A percentile compares a stretch with the other conserved stretches of the same genome.
Evolutionary conservation across 1,284 basidiomycete species (phyloP).

Genomic region (Irpex lacteus): DNA sequence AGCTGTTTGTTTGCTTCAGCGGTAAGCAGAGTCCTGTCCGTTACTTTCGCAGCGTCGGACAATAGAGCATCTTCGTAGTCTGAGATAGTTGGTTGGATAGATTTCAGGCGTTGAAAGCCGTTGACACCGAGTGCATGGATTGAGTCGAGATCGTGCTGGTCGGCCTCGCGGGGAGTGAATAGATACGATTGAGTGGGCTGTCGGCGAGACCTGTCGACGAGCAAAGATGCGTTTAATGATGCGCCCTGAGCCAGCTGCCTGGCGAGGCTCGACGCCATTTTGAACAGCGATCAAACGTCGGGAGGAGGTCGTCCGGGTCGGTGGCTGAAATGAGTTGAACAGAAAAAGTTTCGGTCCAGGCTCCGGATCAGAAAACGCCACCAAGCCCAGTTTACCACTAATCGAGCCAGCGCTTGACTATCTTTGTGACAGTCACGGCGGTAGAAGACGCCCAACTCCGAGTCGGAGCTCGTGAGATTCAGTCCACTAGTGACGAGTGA

Average conservation of each 20-base stretch:
- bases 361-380: not conserved
- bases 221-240: constrained; percentile 77
- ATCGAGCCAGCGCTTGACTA: too few relatives aligned
- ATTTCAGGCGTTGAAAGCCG: constrained; percentile 76
- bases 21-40: constrained; percentile 82
- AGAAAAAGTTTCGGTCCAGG: not conserved
- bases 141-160: constrained; percentile 83
- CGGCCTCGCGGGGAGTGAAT: constrained; percentile 80
- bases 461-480: too few relatives aligned
- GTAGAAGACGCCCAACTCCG: too few relatives aligned
- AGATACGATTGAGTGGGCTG: constrained; percentile 75
- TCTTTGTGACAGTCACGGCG: too few relatives aligned
- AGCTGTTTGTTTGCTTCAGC: constrained; percentile 63
- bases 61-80: constrained; percentile 81
- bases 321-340: not conserved
- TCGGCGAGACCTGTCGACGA: constrained; percentile 67
- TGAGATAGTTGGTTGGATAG: constrained; percentile 61
- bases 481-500: too few relatives aligned
- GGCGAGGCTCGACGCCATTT: constrained; percentile 79
- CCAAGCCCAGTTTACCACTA: too few relatives aligned
- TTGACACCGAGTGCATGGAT: constrained; percentile 83
- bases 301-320: too few relatives aligned
- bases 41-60: constrained; percentile 72
- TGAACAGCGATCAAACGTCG: not conserved
- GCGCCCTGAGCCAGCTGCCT: constrained; percentile 79